A percentile compares a stretch with the other conserved stretches of the same genome.
These are phyloP conservation scores for Neobulgaria alba DNA, from an alignment of 2,329 filamentous ascomycete species.

Conservation along the genomic window DNA sequence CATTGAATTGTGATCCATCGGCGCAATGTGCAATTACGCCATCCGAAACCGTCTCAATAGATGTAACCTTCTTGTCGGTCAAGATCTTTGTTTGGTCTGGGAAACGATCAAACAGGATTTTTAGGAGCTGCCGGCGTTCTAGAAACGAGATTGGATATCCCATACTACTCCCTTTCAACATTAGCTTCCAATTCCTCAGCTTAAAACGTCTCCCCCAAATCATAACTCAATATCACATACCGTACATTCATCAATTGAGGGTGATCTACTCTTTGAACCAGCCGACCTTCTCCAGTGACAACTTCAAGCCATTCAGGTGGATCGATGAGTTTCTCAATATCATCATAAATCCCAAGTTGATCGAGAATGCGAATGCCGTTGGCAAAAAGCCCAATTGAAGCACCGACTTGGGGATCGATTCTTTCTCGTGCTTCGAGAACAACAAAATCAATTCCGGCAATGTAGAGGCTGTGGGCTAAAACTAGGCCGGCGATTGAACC, in stretches of 20 bases:
- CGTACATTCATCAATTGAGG: too few relatives aligned
- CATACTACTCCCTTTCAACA: too few relatives aligned
- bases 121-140: slow-evolving; percentile 9
- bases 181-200: too few relatives aligned
- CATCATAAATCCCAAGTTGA: slow-evolving; percentile 30
- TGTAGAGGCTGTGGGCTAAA: slow-evolving; percentile 38
- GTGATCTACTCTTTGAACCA: too few relatives aligned
- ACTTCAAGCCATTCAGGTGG: too few relatives aligned
- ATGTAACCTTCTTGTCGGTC: slow-evolving; percentile 16
- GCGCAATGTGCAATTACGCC: slow-evolving; percentile 14
- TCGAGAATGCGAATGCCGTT: slow-evolving; percentile 39
- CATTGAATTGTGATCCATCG: slow-evolving; percentile 16
- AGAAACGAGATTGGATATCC: slow-evolving; percentile 15
- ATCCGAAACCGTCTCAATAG: slow-evolving; percentile 7
- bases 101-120: slow-evolving; percentile 12
- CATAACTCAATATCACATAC: too few relatives aligned
- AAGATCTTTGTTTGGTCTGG: slow-evolving; percentile 17
- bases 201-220: too few relatives aligned
- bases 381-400: slow-evolving; percentile 37
- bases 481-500: slow-evolving; percentile 40
- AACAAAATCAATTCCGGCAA: slow-evolving; percentile 38
- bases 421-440: slow-evolving; percentile 36
- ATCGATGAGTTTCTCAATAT: too few relatives aligned
- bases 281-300: too few relatives aligned
- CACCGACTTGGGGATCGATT: slow-evolving; percentile 39